Evolutionary conservation across 176 grass and related monocot species (phyloP), one percentile per base, ranked within the genome.

Genomic region (Eragrostis nindensis): DNA sequence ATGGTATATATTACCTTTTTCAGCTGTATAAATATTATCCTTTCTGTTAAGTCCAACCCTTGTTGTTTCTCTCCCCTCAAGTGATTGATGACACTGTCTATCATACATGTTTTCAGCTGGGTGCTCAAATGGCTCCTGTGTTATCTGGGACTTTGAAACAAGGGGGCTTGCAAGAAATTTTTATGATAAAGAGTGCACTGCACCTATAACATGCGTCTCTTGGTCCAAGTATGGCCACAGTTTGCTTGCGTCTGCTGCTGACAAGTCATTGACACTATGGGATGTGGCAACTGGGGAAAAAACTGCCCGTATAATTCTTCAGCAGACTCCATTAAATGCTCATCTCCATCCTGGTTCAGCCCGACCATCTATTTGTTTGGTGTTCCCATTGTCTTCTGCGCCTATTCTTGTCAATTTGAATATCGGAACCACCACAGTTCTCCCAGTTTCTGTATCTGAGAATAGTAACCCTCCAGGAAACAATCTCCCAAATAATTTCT

Each of bases 81-180:
- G 8, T 46, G 40, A 52, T 78, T 29, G 26, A 67, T 85, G 18
- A 60, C 48, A 38, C 9, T 71, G 43, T 74, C 30, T 74, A 32
- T 76, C 4, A 36, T 83, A 69, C 36, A 57, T 25, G 9, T 72
- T 83, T 92, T 30, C 88, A 98, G 95, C 95, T 93, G 95, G 95
- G 29, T 89, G 92, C 85, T 84, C 95, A 53, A 89, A 94, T 68
- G 95, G 95, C 32, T 94, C 78, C 54, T 94, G 92, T 84, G 69
- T 98, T 79, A 98, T 98, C 45, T 98, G 95, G 95, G 95, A 98
- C 79, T 98, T 94, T 32, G 95, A 98, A 89, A 98, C 95, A 76
- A 98, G 90, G 68, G 95, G 95, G 40, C 70, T 98, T 77, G 88
- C 92, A 59, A 98, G 86, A 74, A 90, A 90, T 68, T 89, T 98